Conservation (phyloP, 2,329 filamentous ascomycete genomes). For the Hyphodiscus sp. region DNA sequence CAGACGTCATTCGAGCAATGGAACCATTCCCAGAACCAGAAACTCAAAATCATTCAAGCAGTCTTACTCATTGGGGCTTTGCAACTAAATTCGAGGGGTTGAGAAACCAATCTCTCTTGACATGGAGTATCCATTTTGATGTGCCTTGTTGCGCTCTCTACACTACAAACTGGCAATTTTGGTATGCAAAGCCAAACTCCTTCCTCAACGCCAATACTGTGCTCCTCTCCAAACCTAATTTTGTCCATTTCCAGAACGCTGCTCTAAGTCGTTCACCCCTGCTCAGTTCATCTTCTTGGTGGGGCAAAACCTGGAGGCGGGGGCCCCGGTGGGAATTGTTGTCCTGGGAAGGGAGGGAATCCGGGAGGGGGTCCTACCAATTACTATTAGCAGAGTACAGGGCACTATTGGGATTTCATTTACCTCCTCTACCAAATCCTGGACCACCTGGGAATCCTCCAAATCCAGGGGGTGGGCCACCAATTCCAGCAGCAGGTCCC, state of each 20-base stretch:
- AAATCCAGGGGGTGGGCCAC: slow-evolving; percentile 64
- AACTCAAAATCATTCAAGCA: background rate
- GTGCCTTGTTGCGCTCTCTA: slow-evolving; percentile 23
- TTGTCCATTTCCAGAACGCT: background rate
- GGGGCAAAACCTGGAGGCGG: slow-evolving; percentile 43
- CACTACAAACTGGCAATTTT: slow-evolving; percentile 28
- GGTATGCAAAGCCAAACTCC: slow-evolving; percentile 27
- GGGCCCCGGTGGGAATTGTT: slow-evolving; percentile 47
- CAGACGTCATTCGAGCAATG: too few species aligned
- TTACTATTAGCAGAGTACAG: slow-evolving; percentile 15
- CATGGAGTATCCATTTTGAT: slow-evolving; percentile 11
- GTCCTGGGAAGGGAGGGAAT: slow-evolving; percentile 11
- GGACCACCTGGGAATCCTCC: slow-evolving; percentile 47
- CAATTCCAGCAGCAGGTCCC: slow-evolving; percentile 83
- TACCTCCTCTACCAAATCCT: slow-evolving; percentile 49
- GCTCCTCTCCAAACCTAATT: slow-evolving; percentile 12
- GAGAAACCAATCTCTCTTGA: background rate
- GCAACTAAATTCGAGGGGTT: background rate
- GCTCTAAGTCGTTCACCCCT: slow-evolving; percentile 8
- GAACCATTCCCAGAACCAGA: too few species aligned
- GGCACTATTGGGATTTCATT: slow-evolving; percentile 16
- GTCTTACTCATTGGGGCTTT: background rate
- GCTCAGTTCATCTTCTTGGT: slow-evolving; percentile 23
- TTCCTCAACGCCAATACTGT: slow-evolving; percentile 28
- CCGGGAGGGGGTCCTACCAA: slow-evolving; percentile 41